Percentiles rank a stretch among this genome's conserved stretches.
These are phyloP conservation scores for Hymenoscyphus repandus DNA, from an alignment of 2,329 filamentous ascomycete genomes.

Conservation along the genomic window DNA sequence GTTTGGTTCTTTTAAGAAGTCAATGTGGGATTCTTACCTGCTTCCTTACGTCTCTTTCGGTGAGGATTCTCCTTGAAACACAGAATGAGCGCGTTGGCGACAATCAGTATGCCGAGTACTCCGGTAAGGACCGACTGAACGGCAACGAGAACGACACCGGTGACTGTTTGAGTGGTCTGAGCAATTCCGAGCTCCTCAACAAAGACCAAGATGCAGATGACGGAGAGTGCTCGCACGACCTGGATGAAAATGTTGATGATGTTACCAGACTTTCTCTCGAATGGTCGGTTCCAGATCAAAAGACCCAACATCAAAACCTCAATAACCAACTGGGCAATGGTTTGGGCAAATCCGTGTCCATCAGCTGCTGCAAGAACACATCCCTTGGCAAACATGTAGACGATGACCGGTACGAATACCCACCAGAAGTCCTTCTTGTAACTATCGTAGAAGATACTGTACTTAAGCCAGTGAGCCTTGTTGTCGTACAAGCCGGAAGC, in stretches of 20 bases:
- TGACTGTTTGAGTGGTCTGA: constrained; percentile 90
- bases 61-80: constrained; percentile 88
- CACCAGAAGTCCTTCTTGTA: constrained; percentile 97
- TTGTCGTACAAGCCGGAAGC: constrained; percentile 72
- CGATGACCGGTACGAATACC: constrained; percentile 83
- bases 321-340: constrained; percentile 71
- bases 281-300: constrained; percentile 81
- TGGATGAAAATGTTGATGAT: constrained; percentile 93
- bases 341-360: constrained; percentile 79
- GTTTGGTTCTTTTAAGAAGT: constrained; percentile 11
- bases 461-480: constrained; percentile 88
- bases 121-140: constrained; percentile 82
- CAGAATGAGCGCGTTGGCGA: constrained; percentile 79
- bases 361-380: constrained; percentile 79
- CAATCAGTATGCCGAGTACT: constrained; percentile 78
- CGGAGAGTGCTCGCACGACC: constrained; percentile 80
- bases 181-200: constrained; percentile 87
- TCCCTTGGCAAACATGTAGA: constrained; percentile 89
- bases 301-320: constrained; percentile 66
- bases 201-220: constrained; percentile 85
- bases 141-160: constrained; percentile 88
- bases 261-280: constrained; percentile 79
- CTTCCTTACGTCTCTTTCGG: constrained; percentile 79
- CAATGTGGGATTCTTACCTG: constrained; percentile 58
- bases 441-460: constrained; percentile 94